phyloP scores from a whole-genome alignment of 2,329 filamentous ascomycete species.

The Verticillium isaacii region DNA sequence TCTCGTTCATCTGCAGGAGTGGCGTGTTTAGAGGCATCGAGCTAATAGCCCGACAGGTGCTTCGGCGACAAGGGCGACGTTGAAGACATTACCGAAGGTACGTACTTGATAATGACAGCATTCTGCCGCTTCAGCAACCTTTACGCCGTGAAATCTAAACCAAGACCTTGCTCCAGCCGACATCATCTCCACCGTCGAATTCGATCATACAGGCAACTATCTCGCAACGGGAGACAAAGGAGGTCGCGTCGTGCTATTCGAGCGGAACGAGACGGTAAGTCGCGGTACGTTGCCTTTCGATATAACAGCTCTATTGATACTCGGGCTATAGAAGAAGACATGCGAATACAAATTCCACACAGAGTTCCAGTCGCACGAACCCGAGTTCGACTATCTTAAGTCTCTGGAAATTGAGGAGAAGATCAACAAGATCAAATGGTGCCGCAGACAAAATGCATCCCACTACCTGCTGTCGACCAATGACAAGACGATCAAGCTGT shows the following conservation, averaged over 20 bases:
- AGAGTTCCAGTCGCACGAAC: slow-evolving; percentile 98
- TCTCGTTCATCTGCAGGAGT: slow-evolving; percentile 6
- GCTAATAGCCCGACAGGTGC: slow-evolving; percentile 59
- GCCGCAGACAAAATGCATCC: slow-evolving; percentile 93
- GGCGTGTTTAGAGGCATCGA: background rate
- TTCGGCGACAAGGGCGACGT: slow-evolving; percentile 99
- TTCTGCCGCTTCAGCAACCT: background rate
- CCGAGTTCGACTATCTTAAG: slow-evolving; percentile 98
- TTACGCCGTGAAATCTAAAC: background rate
- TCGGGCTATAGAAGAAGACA: slow-evolving; percentile 79
- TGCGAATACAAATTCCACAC: slow-evolving; percentile 99
- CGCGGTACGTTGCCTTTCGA: background rate
- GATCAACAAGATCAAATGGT: slow-evolving; percentile 99
- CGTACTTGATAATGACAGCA: background rate
- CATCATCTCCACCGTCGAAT: slow-evolving; percentile 88
- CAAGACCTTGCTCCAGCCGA: slow-evolving; percentile 51
- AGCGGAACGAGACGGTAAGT: slow-evolving; percentile 91
- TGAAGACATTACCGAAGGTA: slow-evolving; percentile 96
- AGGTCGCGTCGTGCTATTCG: slow-evolving; percentile 78
- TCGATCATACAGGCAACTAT: slow-evolving; percentile 87
- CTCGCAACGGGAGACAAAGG: slow-evolving; percentile 88
- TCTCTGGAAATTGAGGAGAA: slow-evolving; percentile 99
- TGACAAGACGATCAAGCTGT: slow-evolving; percentile 99
- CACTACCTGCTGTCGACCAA: slow-evolving; percentile 98
- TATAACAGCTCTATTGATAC: background rate